phyloP scores from a whole-genome alignment of 2,329 filamentous ascomycete genomes.

The Aureobasidium leucospermi region DNA sequence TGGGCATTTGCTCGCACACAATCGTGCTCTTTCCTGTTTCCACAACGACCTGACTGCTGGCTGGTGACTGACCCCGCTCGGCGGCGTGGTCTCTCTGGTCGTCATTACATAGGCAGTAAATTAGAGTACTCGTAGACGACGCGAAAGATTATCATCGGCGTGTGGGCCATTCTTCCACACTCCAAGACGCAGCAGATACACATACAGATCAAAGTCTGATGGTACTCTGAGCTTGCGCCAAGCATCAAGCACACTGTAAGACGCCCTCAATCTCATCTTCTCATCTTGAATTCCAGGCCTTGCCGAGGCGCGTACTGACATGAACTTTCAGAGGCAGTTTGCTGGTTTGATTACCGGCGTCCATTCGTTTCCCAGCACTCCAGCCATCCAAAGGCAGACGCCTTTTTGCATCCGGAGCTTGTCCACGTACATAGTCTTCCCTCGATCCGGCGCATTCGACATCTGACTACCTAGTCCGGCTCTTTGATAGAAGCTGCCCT shows the following conservation, averaged over 20 bases:
- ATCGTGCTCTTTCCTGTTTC: not conserved
- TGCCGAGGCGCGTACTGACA: not conserved
- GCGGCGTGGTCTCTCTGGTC: conserved; percentile 4
- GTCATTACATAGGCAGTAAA: conserved; percentile 10
- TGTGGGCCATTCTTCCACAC: not conserved
- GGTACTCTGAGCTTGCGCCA: conserved; percentile 4
- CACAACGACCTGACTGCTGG: conserved; percentile 3
- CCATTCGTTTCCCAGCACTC: conserved; percentile 32
- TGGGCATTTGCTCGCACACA: not conserved
- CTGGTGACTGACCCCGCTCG: conserved; percentile 6
- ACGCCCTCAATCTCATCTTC: not conserved
- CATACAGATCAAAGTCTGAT: not conserved
- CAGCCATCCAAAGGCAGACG: not conserved
- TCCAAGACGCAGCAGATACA: not conserved
- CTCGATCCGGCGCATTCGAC: not conserved
- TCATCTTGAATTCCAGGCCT: not conserved
- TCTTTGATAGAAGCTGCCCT: conserved; percentile 21
- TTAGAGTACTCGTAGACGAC: conserved; percentile 9
- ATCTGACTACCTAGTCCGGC: not conserved
- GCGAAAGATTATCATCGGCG: not conserved
- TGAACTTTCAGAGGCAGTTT: not conserved
- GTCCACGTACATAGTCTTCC: not conserved
- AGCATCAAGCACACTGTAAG: conserved; percentile 7
- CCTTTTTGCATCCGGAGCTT: not conserved
- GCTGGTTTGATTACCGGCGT: conserved; percentile 31